A percentile compares a stretch with the other conserved stretches of the same genome.
phyloP scores from a whole-genome alignment of 2,329 filamentous ascomycete species.

The Alternaria angustiovoidea region DNA sequence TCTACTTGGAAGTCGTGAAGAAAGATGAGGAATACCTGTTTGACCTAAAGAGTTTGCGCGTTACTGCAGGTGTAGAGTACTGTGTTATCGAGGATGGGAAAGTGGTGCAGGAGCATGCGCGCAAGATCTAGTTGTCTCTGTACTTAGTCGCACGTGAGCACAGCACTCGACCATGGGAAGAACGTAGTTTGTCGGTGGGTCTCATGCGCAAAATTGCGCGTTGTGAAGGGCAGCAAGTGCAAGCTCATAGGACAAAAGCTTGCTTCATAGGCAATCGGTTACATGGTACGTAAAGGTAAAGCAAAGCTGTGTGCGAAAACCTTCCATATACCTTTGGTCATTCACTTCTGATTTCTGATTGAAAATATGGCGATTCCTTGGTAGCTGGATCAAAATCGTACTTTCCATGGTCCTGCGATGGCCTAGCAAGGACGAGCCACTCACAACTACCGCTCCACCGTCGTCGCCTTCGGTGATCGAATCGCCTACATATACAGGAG shows the following conservation, averaged over 20 bases:
- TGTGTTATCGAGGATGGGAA: neutral
- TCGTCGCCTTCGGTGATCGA: no score
- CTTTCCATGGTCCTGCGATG: no score
- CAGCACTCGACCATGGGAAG: neutral
- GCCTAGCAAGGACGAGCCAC: no score
- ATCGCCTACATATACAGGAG: no score
- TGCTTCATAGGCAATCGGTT: neutral
- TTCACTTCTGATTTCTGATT: neutral
- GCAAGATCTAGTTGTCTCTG: no score
- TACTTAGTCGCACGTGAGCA: neutral
- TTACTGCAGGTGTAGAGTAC: neutral
- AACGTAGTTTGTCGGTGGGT: fast-evolving
- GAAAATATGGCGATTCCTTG: neutral
- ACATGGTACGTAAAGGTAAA: neutral
- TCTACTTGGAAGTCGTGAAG: conserved; percentile 30
- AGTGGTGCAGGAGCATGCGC: neutral
- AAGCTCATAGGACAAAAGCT: neutral
- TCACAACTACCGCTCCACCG: no score
- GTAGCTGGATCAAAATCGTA: no score
- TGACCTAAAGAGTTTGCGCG: conserved; percentile 14
- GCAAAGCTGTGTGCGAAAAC: neutral
- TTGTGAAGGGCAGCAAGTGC: neutral
- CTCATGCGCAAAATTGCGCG: neutral
- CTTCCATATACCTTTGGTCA: neutral
- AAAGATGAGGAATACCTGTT: conserved; percentile 36